phyloP scores from a whole-genome alignment of 768 basidiomycete species.

The Cystoderma amianthinum region DNA sequence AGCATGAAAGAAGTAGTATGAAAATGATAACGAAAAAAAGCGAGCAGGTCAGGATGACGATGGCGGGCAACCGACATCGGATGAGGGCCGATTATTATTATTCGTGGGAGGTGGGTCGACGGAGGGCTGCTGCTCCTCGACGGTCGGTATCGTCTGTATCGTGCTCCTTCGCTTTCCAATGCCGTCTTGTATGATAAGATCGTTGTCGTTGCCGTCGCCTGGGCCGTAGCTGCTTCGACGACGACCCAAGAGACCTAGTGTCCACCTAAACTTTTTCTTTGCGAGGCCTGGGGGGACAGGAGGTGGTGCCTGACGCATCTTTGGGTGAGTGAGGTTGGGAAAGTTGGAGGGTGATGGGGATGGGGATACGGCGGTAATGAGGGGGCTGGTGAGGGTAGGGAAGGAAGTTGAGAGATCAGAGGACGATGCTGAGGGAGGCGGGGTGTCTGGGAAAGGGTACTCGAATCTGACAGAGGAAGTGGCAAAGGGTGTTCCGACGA shows the following conservation, averaged over 20 bases:
- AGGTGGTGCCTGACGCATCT: conserved; percentile 11
- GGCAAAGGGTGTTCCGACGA: conserved; percentile 26
- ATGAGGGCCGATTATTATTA: too few species aligned
- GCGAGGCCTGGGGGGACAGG: conserved; percentile 17
- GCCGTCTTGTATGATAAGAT: too few species aligned
- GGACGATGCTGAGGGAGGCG: conserved; percentile 7
- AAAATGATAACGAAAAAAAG: too few species aligned
- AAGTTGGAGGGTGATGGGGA: background rate
- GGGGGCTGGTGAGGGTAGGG: background rate
- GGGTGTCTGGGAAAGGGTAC: conserved; percentile 22
- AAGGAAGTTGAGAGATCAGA: conserved; percentile 6
- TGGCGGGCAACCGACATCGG: too few species aligned
- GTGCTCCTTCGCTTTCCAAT: too few species aligned
- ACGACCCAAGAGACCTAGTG: background rate
- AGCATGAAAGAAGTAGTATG: too few species aligned
- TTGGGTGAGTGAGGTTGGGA: conserved; percentile 10
- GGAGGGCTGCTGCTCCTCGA: too few species aligned
- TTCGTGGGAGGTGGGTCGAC: too few species aligned
- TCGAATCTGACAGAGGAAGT: conserved; percentile 20
- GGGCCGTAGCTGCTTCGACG: background rate
- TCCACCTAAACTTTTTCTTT: conserved; percentile 10
- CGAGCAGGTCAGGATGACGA: too few species aligned
- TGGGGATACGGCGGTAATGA: background rate
- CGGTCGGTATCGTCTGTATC: too few species aligned
- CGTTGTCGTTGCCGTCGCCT: too few species aligned